phyloP scores from a whole-genome alignment of 306 rosid species.

The Nissolia schottii region DNA sequence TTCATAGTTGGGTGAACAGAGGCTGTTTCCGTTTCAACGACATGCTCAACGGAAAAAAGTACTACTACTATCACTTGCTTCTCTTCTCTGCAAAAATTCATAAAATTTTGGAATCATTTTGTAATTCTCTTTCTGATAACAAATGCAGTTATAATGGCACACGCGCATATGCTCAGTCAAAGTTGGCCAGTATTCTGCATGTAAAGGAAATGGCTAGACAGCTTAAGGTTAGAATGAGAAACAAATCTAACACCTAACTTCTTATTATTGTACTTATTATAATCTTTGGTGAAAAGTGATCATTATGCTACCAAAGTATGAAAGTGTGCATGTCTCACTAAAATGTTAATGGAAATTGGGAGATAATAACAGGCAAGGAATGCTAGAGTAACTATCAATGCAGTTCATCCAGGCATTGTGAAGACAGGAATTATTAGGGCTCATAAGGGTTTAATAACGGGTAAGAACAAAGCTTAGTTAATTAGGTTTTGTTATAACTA shows the following conservation, averaged over 20 bases:
- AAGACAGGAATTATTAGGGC: slow-evolving; percentile 84
- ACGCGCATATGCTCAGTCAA: slow-evolving; percentile 85
- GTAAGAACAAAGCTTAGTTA: slow-evolving; percentile 24
- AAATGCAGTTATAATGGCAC: slow-evolving; percentile 84
- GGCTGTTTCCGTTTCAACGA: slow-evolving; percentile 58
- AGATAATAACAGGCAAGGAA: slow-evolving; percentile 52
- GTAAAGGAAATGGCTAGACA: slow-evolving; percentile 75
- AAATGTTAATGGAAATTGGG: not conserved
- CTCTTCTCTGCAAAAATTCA: slow-evolving; percentile 1
- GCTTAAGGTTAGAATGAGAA: slow-evolving; percentile 54
- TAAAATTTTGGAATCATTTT: not conserved
- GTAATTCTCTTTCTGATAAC: not conserved
- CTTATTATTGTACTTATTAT: not conserved
- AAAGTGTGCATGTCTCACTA: not conserved
- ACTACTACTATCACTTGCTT: not conserved
- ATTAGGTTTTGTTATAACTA: not conserved
- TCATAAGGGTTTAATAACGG: slow-evolving; percentile 73
- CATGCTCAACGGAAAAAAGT: slow-evolving; percentile 71
- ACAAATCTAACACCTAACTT: not conserved
- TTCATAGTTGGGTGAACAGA: slow-evolving; percentile 84
- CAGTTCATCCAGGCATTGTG: slow-evolving; percentile 89
- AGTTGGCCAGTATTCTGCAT: slow-evolving; percentile 79
- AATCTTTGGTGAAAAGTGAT: not conserved
- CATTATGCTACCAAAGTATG: not conserved
- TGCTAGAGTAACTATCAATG: slow-evolving; percentile 83